Evolutionary conservation across 306 rosid genomes (phyloP).

Genomic region (Sphenostylis stenocarpa): DNA sequence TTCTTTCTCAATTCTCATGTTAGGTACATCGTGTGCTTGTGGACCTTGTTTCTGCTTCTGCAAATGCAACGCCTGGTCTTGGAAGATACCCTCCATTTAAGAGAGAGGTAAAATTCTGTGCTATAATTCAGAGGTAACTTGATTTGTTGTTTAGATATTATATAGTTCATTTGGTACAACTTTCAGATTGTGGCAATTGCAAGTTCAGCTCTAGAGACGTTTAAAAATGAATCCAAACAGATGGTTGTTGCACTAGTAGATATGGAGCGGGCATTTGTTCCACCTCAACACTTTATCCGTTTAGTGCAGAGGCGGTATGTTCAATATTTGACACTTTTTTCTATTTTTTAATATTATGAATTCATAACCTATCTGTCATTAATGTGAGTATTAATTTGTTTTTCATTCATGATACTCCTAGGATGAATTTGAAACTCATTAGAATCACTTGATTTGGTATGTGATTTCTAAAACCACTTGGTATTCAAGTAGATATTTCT

Average conservation of each 20-base stretch:
- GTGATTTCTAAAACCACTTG: constrained; percentile 18
- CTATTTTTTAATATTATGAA: constrained; percentile 7
- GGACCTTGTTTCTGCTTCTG: constrained; percentile 90
- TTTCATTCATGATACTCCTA: neutral
- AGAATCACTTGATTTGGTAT: constrained; percentile 21
- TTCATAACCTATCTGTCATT: constrained; percentile 18
- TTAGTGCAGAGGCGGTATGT: constrained; percentile 93
- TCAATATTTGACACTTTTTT: constrained; percentile 10
- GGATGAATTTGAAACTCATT: constrained; percentile 24
- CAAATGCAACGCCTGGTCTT: constrained; percentile 96
- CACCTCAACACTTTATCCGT: constrained; percentile 97
- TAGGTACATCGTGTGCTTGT: constrained; percentile 89
- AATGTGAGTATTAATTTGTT: constrained; percentile 1
- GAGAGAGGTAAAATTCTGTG: constrained; percentile 73
- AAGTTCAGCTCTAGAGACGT: constrained; percentile 76
- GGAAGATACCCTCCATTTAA: constrained; percentile 99
- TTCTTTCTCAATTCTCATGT: neutral
- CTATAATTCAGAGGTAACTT: neutral
- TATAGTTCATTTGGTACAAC: constrained; percentile 29
- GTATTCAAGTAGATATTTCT: constrained; percentile 18
- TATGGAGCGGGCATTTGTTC: constrained; percentile 99
- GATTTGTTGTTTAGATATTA: neutral
- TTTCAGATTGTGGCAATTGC: constrained; percentile 90
- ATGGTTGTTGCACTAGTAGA: constrained; percentile 97
- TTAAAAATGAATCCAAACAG: constrained; percentile 85